Evolutionary conservation across 345 rosid species (phyloP), one percentile per base, ranked within the genome.

Genomic region (Litchi chinensis): DNA sequence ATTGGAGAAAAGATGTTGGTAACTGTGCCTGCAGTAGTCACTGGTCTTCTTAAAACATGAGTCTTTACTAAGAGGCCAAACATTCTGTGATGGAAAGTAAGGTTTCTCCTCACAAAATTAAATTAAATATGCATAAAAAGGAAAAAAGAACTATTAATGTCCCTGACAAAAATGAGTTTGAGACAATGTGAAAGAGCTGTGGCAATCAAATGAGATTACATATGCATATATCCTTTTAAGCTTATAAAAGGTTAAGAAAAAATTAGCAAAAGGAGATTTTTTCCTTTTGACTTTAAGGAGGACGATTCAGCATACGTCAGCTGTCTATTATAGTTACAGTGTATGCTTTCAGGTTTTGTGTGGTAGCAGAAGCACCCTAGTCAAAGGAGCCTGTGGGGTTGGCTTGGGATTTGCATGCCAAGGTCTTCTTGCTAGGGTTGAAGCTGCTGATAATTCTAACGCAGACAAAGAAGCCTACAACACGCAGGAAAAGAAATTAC

Each of bases 311-410:
- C 1, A n/a, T 22, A 54, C 63, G 39, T 69, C 43, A 15, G 32
- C 43, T 24, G 44, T 59, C 18, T 54, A 67, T 70, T 70, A 76
- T 21, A 76, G 59, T 70, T 65, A 71, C 44, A 54, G 22, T 60
- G 64, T 41, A 78, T 83, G 83, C 71, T 82, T 78, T 79, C 86
- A 93, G 98, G 98, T 93, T 82, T 89, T 95, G 83, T 82, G 88
- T 89, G 76, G 81, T 77, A 92, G 97, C 85, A 93, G 86, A 88
- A 95, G 93, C 86, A 81, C 83, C 78, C 92, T 93, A 74, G 96
- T 93, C 68, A 95, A 87, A 88, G 99, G 99, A 83, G 94, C 98
- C 39, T 95, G 97, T 83, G 99, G 93, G 57, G 77, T 95, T 87
- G 95, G 98, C 84, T 87, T 93, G 83, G 99, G 98, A 46, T 89